These are phyloP conservation scores for Spergularia bocconei DNA, from an alignment of 148 eudicot species.

Conservation along the genomic window DNA sequence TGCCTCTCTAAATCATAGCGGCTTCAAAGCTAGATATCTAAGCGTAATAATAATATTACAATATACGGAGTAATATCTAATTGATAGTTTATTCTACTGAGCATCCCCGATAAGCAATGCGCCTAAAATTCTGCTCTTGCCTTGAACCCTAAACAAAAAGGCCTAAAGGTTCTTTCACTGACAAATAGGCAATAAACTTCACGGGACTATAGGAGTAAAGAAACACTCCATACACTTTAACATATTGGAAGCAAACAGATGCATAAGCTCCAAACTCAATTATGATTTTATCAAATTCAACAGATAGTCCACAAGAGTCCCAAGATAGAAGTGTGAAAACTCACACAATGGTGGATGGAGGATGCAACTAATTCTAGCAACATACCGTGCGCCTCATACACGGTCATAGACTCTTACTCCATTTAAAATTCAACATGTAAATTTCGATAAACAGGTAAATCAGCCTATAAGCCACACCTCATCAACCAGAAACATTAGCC, in stretches of 20 bases:
- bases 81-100: background rate
- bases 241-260: background rate
- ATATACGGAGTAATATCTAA: too few species aligned
- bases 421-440: background rate
- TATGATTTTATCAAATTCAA: constrained; percentile 3
- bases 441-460: background rate
- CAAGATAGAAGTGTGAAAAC: background rate
- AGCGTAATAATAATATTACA: background rate
- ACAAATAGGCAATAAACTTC: too few species aligned
- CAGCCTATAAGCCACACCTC: background rate
- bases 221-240: background rate
- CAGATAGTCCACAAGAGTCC: background rate
- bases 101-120: background rate
- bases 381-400: background rate
- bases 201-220: too few species aligned
- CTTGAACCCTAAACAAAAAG: background rate
- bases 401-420: background rate
- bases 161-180: background rate
- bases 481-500: background rate
- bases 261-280: background rate
- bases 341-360: background rate
- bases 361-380: constrained; percentile 5
- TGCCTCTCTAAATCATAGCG: background rate
- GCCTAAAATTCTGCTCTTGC: background rate
- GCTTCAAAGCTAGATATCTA: background rate